Percentiles rank a stretch among this genome's conserved stretches.
phyloP scores from a whole-genome alignment of 2,329 filamentous ascomycete species.

The Ampelomyces quisqualis region DNA sequence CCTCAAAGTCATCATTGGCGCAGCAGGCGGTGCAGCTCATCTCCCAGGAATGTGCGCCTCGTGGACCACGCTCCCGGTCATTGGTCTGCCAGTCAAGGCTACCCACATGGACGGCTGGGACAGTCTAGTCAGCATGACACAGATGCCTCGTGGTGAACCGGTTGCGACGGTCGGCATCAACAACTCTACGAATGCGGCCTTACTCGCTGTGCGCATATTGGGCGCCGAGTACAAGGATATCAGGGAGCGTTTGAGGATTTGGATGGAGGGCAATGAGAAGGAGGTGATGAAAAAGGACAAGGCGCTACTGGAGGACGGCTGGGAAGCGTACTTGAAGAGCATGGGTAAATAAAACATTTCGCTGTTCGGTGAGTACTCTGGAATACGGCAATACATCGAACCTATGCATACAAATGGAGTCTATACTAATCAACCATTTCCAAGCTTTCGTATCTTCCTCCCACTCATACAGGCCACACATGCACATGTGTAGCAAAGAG shows the following conservation, averaged over 20 bases:
- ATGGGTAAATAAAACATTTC: constrained; percentile 45
- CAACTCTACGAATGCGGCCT: constrained; percentile 49
- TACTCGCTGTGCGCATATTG: constrained; percentile 50
- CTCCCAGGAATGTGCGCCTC: constrained; percentile 55
- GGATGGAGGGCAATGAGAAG: constrained; percentile 62
- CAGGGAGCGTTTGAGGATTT: constrained; percentile 59
- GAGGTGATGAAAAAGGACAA: constrained; percentile 66
- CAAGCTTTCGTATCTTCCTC: no score
- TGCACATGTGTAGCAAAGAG: no score
- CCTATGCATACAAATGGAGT: no score
- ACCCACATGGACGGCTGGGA: constrained; percentile 54
- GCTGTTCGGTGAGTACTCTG: no score
- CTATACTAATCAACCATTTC: no score
- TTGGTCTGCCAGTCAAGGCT: constrained; percentile 54
- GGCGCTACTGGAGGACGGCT: constrained; percentile 58
- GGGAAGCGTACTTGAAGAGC: constrained; percentile 54
- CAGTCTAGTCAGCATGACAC: constrained; percentile 53
- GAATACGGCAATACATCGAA: no score
- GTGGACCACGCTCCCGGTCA: constrained; percentile 53
- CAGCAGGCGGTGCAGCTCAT: constrained; percentile 54
- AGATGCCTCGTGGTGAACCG: constrained; percentile 53
- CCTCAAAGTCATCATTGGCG: constrained; percentile 52
- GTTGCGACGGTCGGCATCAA: constrained; percentile 50
- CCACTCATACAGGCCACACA: no score
- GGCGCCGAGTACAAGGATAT: constrained; percentile 55